phyloP scores from a whole-genome alignment of 768 basidiomycete species.

The Pulveroboletus frians region DNA sequence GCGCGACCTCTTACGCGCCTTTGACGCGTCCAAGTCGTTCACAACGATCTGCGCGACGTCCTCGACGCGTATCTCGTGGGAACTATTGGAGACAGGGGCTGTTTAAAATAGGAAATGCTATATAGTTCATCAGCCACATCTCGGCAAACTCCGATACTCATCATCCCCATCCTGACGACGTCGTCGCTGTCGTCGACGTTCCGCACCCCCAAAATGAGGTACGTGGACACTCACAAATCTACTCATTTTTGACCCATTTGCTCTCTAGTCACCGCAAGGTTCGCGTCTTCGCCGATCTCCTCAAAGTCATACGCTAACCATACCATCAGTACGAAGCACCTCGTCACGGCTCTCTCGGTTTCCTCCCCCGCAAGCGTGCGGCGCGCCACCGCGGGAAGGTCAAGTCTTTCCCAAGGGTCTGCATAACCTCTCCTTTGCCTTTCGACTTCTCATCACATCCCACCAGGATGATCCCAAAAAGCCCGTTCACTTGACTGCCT shows the following conservation, averaged over 20 bases:
- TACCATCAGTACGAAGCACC: constrained; percentile 87
- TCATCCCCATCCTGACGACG: neutral
- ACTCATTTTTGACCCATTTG: neutral
- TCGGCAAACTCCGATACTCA: constrained; percentile 24
- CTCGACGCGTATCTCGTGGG: neutral
- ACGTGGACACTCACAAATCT: constrained; percentile 17
- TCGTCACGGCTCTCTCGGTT: constrained; percentile 96
- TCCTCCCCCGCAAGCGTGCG: constrained; percentile 93
- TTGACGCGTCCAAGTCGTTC: constrained; percentile 8
- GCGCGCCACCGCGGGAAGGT: constrained; percentile 98
- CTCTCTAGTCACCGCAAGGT: constrained; percentile 82
- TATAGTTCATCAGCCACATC: constrained; percentile 31
- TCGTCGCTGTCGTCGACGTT: constrained; percentile 18
- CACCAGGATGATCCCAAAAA: constrained; percentile 97
- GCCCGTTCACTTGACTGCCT: constrained; percentile 95
- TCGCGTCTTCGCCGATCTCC: constrained; percentile 22
- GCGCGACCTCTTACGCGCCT: neutral
- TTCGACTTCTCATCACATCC: constrained; percentile 4
- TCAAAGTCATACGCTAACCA: constrained; percentile 14
- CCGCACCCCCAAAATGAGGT: constrained; percentile 58
- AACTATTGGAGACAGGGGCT: constrained; percentile 16
- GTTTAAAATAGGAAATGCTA: constrained; percentile 15
- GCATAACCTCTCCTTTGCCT: constrained; percentile 16
- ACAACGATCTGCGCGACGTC: neutral
- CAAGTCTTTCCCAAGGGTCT: constrained; percentile 97